Base-by-base conservation (phyloP, 2,329 filamentous ascomycete species). In the Colletotrichum phormii region DNA sequence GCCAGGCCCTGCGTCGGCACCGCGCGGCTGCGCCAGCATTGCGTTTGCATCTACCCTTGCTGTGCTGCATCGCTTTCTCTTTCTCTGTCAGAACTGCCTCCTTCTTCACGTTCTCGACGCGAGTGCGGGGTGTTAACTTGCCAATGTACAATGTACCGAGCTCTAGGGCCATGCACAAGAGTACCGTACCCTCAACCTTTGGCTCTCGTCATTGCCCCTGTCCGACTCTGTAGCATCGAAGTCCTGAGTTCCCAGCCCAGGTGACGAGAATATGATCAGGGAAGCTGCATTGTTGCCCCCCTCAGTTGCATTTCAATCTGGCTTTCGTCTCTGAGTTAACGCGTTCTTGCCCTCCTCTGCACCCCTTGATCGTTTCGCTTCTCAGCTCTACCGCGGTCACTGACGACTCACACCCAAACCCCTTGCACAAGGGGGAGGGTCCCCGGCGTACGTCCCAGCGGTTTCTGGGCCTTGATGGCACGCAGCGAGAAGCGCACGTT, bases 381-480 rank as follows among this genome's bases (percentile, higher is more conserved):
- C 46, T 29, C 26, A 46, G 33, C 46, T 64, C 11, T 29, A 9
- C 61, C 24, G 15, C 60, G 35, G 29, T 26, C 59, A 37, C 59
- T 64, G 13, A 33, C 46, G 35, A 37, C 55, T 22, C 13, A 24
- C 26, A 26, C 55, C 35, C 49, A 54, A 37, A 22, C 58, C 57
- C 64, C 64, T 63, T 15, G 57, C 29, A 61, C 51, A 24, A 33
- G 64, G 68, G 15, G 42, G 42, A 22, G 42, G 42, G n/a, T n/a
- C 64, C 68, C 64, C 15, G 57, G 68, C 35, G n/a, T 22, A 22
- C 13, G 55, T 53, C 46, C 55, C 31, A 33, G 67, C 57, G 35
- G 42, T 55, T 46, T 71, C 51, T 62, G 35, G 57, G 57, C 33
- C 57, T 51, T 57, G 65, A 63, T 64, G 69, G 69, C 59, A 63